Conservation (phyloP, 2,329 filamentous ascomycete genomes). For the Fusarium temperatum region DNA sequence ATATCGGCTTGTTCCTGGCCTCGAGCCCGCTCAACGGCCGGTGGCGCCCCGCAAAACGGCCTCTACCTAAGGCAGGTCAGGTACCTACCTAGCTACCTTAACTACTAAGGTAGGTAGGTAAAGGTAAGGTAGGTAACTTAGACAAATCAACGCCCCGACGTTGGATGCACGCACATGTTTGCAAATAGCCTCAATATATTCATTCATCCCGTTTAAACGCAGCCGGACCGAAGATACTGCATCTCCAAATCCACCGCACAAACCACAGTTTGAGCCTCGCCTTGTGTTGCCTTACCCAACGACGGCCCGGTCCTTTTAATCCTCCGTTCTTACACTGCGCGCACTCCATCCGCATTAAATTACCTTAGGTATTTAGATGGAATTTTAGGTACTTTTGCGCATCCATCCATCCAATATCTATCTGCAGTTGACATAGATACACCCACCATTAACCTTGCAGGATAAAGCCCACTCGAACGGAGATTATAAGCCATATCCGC, state of each 20-base stretch:
- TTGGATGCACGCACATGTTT: neutral
- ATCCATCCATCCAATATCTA: neutral
- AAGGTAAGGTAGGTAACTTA: too few species aligned
- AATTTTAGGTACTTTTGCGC: neutral
- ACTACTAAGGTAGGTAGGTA: too few species aligned
- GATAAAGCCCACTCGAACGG: neutral
- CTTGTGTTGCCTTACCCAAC: neutral
- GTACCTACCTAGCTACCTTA: too few species aligned
- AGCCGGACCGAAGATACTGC: neutral
- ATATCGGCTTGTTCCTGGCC: constrained; percentile 26
- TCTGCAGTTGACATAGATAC: neutral
- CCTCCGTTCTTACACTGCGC: constrained; percentile 1
- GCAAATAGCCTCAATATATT: constrained; percentile 23
- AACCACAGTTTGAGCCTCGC: neutral
- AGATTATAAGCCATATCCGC: neutral
- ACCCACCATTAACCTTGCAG: neutral
- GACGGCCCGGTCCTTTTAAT: constrained; percentile 28
- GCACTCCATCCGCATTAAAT: too few species aligned
- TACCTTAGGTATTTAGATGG: neutral
- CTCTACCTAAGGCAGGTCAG: neutral
- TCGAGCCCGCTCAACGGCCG: constrained; percentile 5
- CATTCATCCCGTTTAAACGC: neutral
- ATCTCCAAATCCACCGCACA: neutral
- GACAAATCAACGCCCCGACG: neutral
- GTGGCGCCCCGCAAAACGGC: constrained; percentile 26